These are phyloP conservation scores for Phyllostachys edulis DNA, from an alignment of 176 grass and related monocot species.

Conservation along the genomic window DNA sequence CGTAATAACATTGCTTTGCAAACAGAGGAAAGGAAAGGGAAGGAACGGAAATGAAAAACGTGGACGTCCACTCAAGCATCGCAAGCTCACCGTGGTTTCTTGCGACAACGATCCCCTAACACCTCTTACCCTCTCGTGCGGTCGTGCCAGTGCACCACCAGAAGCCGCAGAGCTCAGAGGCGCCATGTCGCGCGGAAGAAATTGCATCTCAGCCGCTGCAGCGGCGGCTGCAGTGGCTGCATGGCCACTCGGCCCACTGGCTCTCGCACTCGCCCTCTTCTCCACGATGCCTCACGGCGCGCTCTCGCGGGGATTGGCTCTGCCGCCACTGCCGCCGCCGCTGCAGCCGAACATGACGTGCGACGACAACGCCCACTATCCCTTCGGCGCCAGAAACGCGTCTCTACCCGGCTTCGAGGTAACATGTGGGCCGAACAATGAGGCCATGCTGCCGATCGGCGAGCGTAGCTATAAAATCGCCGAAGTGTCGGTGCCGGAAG, in stretches of 20 bases:
- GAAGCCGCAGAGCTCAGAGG: background rate
- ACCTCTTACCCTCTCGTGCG: background rate
- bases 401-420: slow-evolving; percentile 6
- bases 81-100: background rate
- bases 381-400: background rate
- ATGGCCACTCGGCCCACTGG: background rate
- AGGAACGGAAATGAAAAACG: too few relatives aligned
- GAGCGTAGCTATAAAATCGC: background rate
- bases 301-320: background rate
- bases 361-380: background rate
- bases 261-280: background rate
- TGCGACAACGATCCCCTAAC: background rate
- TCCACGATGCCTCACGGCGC: background rate
- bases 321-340: background rate
- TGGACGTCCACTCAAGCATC: background rate
- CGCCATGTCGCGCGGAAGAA: background rate
- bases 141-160: background rate
- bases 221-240: background rate
- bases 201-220: background rate
- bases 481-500: background rate
- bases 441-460: slow-evolving; percentile 24
- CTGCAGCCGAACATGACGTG: background rate
- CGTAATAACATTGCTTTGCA: too few relatives aligned
- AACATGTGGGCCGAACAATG: background rate
- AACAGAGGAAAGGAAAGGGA: too few relatives aligned